Conservation (phyloP, 805 yeast genomes). For the Saccharomycopsis fibuligera region DNA sequence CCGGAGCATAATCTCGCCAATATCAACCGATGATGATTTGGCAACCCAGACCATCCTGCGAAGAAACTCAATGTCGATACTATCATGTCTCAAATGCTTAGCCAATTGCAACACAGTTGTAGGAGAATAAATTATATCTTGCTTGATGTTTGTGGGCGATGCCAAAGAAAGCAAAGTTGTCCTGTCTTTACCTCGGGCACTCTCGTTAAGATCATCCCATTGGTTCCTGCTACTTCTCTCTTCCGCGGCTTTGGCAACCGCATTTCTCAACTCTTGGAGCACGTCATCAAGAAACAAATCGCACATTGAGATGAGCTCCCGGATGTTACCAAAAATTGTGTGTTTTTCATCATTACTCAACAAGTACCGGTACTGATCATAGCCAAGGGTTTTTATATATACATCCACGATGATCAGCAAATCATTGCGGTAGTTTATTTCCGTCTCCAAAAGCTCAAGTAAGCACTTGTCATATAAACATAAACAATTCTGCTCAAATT, state of each 20-base stretch:
- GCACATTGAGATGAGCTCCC: constrained; percentile 27
- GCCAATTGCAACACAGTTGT: constrained; percentile 14
- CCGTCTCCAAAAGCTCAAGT: constrained; percentile 32
- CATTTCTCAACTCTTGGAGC: not conserved
- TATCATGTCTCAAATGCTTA: not conserved
- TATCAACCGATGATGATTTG: not conserved
- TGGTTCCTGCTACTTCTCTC: not conserved
- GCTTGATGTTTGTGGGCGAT: constrained; percentile 24
- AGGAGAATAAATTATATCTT: constrained; percentile 22
- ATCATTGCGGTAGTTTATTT: constrained; percentile 31
- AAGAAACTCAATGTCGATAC: no score
- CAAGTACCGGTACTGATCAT: constrained; percentile 22
- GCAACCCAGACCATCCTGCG: no score
- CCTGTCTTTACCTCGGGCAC: no score
- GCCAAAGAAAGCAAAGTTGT: constrained; percentile 20
- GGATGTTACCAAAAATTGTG: constrained; percentile 28
- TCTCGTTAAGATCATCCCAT: not conserved
- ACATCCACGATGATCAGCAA: constrained; percentile 30
- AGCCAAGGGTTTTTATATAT: constrained; percentile 25
- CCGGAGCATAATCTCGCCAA: constrained; percentile 1
- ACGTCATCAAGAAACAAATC: constrained; percentile 24
- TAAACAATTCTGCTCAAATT: no score
- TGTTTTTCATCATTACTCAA: constrained; percentile 25
- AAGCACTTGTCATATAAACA: constrained; percentile 6
- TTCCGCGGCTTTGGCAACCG: constrained; percentile 17